A percentile compares a stretch with the other conserved stretches of the same genome.
Evolutionary conservation across 2,329 filamentous ascomycete genomes (phyloP).

Genomic region (Colletotrichum agaves): DNA sequence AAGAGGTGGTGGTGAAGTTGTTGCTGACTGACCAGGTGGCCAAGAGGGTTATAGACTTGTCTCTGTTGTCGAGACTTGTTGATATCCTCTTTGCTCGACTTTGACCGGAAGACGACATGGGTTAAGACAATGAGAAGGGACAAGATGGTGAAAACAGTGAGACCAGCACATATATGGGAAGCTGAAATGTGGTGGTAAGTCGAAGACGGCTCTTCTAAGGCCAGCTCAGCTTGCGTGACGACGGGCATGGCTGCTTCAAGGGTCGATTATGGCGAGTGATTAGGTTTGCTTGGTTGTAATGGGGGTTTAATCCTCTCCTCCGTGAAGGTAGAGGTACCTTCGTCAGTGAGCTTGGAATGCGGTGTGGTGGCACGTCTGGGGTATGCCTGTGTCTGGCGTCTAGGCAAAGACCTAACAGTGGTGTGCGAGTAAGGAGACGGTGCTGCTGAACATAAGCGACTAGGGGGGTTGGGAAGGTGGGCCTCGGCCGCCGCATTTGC

Average conservation of each 20-base stretch:
- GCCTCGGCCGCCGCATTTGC: conserved; percentile 34
- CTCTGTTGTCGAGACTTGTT: neutral
- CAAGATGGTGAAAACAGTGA: conserved; percentile 48
- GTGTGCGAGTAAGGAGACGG: conserved; percentile 38
- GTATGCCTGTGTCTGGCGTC: conserved; percentile 36
- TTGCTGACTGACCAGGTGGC: conserved; percentile 31
- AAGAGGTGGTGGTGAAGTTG: conserved; percentile 33
- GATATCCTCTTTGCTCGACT: conserved; percentile 3
- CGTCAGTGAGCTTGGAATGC: conserved; percentile 23
- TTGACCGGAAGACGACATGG: conserved; percentile 1
- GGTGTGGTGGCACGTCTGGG: conserved; percentile 37
- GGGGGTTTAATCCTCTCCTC: conserved; percentile 21
- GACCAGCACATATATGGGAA: conserved; percentile 43
- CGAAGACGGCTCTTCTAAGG: conserved; percentile 41
- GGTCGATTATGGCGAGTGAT: conserved; percentile 47
- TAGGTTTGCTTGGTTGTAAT: conserved; percentile 35
- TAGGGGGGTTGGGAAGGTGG: conserved; percentile 36
- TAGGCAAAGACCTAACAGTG: conserved; percentile 34
- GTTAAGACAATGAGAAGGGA: conserved; percentile 23
- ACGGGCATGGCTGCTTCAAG: conserved; percentile 51
- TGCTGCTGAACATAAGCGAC: conserved; percentile 38
- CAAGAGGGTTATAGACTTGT: neutral
- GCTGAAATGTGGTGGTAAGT: conserved; percentile 31
- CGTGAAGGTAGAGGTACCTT: conserved; percentile 34
- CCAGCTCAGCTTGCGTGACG: conserved; percentile 44